Base-by-base conservation (phyloP, 2,329 filamentous ascomycete species). In the Orbilia brochopaga region DNA sequence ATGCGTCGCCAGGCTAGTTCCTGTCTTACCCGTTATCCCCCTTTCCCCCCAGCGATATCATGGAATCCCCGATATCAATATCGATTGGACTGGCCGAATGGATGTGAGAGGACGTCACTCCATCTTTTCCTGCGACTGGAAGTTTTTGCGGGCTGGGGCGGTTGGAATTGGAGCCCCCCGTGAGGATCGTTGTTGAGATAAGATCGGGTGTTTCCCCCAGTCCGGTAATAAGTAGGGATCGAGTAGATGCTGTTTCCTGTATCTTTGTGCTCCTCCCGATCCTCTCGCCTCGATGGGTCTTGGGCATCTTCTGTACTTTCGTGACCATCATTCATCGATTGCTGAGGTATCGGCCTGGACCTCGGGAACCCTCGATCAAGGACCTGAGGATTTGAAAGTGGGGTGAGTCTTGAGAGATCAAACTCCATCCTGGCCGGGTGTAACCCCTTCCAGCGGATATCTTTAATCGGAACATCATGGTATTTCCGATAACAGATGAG, bases 391-490 rank as follows among this genome's bases (percentile, higher is more conserved):
- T 48, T 7, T 1, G 15, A 19, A 10, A 4, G 58, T n/a, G 15
- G 21, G 11, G 50, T 24, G 35, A 3, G 51, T n/a, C 23, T 48
- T 2, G 65, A 48, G 23, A 63, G 42, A 44, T 69, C 42, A 21
- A 19, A 48, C 27, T 59, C 30, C 53, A 58, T 69, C 24, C 53
- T 61, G 1, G 58, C 58, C 30, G 23, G 35, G 17, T 69, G 60
- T 11, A 63, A 15, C 1, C 65, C 65, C 35, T 32, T 54, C 35
- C 21, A 17, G 10, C 58, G 65, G 30, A 69, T 50, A 35, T 69
- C 53, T n/a, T 69, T 69, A 3, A 69, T 63, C 3, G 58, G 65
- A 17, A 69, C 27, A 10, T 50, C 42, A 11, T 35, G 58, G 42
- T 69, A 69, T 35, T 54, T 69, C 17, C 46, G 52, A 27, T 27